Conservation (phyloP, 176 grass and related monocot species). For the Metroxylon sagu region DNA sequence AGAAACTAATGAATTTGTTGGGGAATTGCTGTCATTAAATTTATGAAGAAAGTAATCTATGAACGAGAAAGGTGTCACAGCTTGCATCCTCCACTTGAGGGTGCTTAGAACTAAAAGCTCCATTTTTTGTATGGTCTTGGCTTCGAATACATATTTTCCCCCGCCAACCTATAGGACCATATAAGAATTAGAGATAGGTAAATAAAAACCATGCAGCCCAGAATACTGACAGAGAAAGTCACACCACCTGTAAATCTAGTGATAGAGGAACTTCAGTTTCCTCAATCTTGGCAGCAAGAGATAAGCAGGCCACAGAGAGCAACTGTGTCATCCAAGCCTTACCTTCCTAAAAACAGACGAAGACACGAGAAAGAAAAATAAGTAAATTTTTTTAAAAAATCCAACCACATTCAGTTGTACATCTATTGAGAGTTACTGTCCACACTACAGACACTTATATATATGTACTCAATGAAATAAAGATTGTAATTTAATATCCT, state of each 20-base stretch:
- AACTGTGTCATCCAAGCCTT: conserved; percentile 64
- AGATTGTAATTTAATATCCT: background rate
- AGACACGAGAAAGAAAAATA: conserved; percentile 12
- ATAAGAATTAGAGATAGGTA: background rate
- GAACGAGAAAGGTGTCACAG: conserved; percentile 74
- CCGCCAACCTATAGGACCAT: conserved; percentile 32
- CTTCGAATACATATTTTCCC: conserved; percentile 33
- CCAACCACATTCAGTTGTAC: no score
- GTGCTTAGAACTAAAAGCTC: conserved; percentile 48
- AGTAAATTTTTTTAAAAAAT: conserved; percentile 9
- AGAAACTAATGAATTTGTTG: conserved; percentile 20
- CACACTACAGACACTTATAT: no score
- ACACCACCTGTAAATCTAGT: conserved; percentile 61
- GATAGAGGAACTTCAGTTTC: conserved; percentile 51
- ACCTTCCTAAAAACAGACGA: conserved; percentile 35
- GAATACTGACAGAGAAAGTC: no score
- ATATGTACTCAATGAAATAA: background rate
- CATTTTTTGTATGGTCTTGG: conserved; percentile 64
- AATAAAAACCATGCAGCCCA: no score
- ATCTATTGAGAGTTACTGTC: no score
- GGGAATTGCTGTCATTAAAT: conserved; percentile 35
- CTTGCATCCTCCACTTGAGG: conserved; percentile 69
- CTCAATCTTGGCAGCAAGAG: conserved; percentile 82
- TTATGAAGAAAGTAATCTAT: conserved; percentile 50
- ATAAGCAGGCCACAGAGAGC: conserved; percentile 67